These are phyloP conservation scores for Globisporangium echinulatum DNA, from an alignment of 352 stramenopile species.

Conservation along the genomic window DNA sequence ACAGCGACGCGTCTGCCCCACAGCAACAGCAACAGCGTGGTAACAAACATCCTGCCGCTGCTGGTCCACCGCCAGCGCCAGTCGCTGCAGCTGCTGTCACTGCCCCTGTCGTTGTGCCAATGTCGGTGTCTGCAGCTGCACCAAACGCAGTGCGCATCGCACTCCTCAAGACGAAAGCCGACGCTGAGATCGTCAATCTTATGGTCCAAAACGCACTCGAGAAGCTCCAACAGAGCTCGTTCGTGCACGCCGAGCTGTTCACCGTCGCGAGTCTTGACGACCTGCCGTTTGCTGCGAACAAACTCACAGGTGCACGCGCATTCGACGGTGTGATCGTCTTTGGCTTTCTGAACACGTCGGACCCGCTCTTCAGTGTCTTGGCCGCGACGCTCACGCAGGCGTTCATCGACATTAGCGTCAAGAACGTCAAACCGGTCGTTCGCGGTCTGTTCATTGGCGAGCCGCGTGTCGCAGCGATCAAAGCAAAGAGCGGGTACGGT, in stretches of 20 bases:
- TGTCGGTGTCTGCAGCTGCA: constrained; percentile 5
- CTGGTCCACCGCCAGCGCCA: constrained; percentile 21
- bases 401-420: constrained; percentile 81
- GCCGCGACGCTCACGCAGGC: constrained; percentile 53
- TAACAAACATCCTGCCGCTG: background rate
- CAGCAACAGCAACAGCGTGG: constrained; percentile 17
- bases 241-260: constrained; percentile 49
- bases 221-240: constrained; percentile 25
- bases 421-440: constrained; percentile 72
- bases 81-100: constrained; percentile 12
- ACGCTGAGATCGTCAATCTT: constrained; percentile 68
- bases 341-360: constrained; percentile 61
- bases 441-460: constrained; percentile 76
- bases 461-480: constrained; percentile 61
- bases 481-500: constrained; percentile 65
- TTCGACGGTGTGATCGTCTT: constrained; percentile 77
- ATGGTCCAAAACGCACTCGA: constrained; percentile 63
- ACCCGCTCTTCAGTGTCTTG: constrained; percentile 55
- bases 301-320: constrained; percentile 51
- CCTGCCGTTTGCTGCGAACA: constrained; percentile 78
- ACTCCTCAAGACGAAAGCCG: constrained; percentile 70
- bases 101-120: constrained; percentile 4
- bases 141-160: constrained; percentile 36
- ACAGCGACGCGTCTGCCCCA: constrained; percentile 20
- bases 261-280: constrained; percentile 64